These are phyloP conservation scores for Actinomucor elegans DNA, from an alignment of 371 early-diverging fungal species.

Conservation along the genomic window DNA sequence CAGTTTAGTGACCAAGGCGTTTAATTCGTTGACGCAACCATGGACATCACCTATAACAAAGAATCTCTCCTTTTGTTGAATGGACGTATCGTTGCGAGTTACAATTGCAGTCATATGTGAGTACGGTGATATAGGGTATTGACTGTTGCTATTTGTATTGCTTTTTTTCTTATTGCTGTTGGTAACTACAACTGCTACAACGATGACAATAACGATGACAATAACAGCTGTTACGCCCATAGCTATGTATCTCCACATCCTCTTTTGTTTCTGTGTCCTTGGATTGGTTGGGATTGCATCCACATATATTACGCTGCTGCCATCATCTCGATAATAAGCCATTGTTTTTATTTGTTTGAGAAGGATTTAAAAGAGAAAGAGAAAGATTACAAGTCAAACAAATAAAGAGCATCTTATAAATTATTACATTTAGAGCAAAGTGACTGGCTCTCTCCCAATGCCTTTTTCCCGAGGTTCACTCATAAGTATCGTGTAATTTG, in stretches of 20 bases:
- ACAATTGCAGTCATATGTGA: slow-evolving; percentile 36
- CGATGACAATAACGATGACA: slow-evolving; percentile 34
- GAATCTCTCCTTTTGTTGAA: slow-evolving; percentile 40
- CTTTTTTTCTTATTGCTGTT: slow-evolving; percentile 16
- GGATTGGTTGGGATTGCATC: slow-evolving; percentile 14
- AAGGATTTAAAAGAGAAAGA: slow-evolving; percentile 2
- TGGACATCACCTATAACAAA: slow-evolving; percentile 77
- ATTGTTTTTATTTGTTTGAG: not conserved
- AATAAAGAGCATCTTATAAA: not conserved
- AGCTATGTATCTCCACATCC: slow-evolving; percentile 19
- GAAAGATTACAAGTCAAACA: not conserved
- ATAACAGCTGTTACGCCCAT: slow-evolving; percentile 22
- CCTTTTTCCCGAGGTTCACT: no score
- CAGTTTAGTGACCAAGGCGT: slow-evolving; percentile 46
- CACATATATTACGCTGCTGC: slow-evolving; percentile 17
- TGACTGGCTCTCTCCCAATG: not conserved
- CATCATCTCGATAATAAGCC: slow-evolving; percentile 6
- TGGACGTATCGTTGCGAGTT: slow-evolving; percentile 12
- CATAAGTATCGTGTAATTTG: no score
- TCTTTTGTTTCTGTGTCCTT: slow-evolving; percentile 18
- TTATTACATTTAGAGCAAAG: no score
- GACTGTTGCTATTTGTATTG: not conserved
- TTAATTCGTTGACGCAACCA: slow-evolving; percentile 59
- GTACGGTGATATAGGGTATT: slow-evolving; percentile 38
- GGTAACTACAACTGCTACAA: slow-evolving; percentile 35